These are phyloP conservation scores for Fusarium setosum DNA, from an alignment of 2,329 filamentous ascomycete species.

Conservation along the genomic window DNA sequence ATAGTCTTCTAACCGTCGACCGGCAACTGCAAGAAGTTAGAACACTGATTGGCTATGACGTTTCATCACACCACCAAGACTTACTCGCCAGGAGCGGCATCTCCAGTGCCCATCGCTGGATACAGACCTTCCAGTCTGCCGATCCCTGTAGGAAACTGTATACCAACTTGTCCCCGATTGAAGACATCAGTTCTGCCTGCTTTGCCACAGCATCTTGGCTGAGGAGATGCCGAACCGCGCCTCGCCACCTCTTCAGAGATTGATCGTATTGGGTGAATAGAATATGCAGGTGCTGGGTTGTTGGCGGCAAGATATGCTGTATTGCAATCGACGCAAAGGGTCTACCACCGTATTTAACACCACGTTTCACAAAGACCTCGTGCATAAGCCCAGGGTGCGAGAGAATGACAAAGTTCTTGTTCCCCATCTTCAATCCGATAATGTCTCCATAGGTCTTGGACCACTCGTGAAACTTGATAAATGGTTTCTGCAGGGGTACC, in stretches of 20 bases:
- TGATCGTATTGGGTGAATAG: background rate
- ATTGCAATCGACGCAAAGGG: background rate
- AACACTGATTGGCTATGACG: too few relatives aligned
- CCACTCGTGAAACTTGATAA: background rate
- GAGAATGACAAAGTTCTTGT: background rate
- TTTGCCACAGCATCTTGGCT: background rate
- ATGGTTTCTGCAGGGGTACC: background rate
- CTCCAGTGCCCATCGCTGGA: background rate
- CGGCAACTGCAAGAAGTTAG: background rate
- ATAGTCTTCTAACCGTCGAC: background rate
- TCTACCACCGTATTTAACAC: background rate
- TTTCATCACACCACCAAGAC: too few relatives aligned
- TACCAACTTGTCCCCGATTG: background rate
- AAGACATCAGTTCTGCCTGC: background rate
- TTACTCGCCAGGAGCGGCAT: background rate
- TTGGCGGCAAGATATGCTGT: background rate
- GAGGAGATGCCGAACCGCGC: background rate
- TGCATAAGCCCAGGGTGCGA: background rate
- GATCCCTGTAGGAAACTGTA: background rate
- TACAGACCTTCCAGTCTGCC: background rate
- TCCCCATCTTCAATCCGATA: background rate
- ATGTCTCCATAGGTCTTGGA: background rate
- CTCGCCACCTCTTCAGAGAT: background rate
- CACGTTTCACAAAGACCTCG: background rate
- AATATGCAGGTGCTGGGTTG: background rate